Percentiles rank a stretch among this genome's conserved stretches.
Evolutionary conservation across 352 stramenopile species (phyloP).

Genomic region (Pythium grandisporangium): DNA sequence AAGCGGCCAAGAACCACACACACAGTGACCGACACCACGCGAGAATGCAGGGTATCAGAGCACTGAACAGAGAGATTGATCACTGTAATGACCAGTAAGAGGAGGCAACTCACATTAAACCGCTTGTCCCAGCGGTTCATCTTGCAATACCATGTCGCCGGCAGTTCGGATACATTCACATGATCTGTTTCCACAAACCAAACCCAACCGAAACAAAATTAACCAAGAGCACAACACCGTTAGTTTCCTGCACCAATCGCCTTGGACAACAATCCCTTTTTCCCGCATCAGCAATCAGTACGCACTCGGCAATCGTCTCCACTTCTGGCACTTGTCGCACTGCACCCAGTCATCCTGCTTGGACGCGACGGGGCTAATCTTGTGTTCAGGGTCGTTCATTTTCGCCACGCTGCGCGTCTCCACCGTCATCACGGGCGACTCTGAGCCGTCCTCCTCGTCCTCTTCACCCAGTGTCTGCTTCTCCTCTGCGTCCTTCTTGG

Average conservation of each 20-base stretch:
- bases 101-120: constrained; percentile 45
- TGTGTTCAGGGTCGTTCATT: constrained; percentile 36
- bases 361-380: constrained; percentile 34
- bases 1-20: not conserved
- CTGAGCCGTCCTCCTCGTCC: constrained; percentile 13
- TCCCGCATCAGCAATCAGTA: not conserved
- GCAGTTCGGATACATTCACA: constrained; percentile 67
- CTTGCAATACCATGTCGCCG: constrained; percentile 76
- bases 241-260: no score
- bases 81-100: not conserved
- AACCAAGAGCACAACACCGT: not conserved
- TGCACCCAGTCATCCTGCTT: constrained; percentile 85
- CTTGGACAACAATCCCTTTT: no score
- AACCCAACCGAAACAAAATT: no score
- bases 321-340: constrained; percentile 83
- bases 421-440: constrained; percentile 21
- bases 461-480: constrained; percentile 3
- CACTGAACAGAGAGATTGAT: no score
- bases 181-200: no score
- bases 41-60: not conserved
- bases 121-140: constrained; percentile 81
- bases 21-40: not conserved
- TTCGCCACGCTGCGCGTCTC: constrained; percentile 41
- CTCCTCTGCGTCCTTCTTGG: constrained; percentile 13
- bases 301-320: constrained; percentile 69